phyloP scores from a whole-genome alignment of 2,329 filamentous ascomycete species.

The Stagonosporopsis tanaceti region DNA sequence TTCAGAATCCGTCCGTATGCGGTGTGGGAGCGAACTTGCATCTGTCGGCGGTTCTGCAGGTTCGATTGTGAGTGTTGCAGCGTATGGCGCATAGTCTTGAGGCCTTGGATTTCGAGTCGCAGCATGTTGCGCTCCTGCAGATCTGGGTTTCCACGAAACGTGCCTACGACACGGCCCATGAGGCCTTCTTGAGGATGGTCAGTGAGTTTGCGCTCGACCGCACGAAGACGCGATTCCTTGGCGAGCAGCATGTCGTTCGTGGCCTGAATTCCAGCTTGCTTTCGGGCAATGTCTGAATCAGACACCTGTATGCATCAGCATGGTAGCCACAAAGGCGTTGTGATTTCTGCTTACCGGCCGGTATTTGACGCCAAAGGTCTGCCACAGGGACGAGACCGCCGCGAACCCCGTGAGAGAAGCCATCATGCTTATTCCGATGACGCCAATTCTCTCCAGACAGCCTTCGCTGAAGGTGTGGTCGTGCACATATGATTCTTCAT shows the following conservation, averaged over 20 bases:
- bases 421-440: conserved; percentile 87
- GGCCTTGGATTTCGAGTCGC: conserved; percentile 77
- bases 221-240: conserved; percentile 76
- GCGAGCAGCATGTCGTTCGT: conserved; percentile 79
- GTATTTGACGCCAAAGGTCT: conserved; percentile 74
- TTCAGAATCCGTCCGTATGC: conserved; percentile 70
- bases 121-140: conserved; percentile 63
- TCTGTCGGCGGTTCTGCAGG: conserved; percentile 69
- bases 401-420: conserved; percentile 88
- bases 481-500: conserved; percentile 54
- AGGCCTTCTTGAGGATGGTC: conserved; percentile 64
- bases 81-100: conserved; percentile 80
- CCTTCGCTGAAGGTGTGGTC: conserved; percentile 62
- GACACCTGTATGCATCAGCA: conserved; percentile 58
- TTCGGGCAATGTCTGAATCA: conserved; percentile 77
- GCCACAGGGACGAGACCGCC: conserved; percentile 87
- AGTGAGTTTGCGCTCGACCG: conserved; percentile 71
- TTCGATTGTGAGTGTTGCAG: conserved; percentile 71
- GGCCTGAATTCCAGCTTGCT: conserved; percentile 79
- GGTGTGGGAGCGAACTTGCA: conserved; percentile 73
- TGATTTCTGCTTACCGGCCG: conserved; percentile 56
- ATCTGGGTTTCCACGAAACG: conserved; percentile 69
- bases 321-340: not conserved
- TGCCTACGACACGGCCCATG: conserved; percentile 76
- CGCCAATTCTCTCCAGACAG: conserved; percentile 73